Conservation (phyloP, 257 asterid genomes). For the Phtheirospermum japonicum region DNA sequence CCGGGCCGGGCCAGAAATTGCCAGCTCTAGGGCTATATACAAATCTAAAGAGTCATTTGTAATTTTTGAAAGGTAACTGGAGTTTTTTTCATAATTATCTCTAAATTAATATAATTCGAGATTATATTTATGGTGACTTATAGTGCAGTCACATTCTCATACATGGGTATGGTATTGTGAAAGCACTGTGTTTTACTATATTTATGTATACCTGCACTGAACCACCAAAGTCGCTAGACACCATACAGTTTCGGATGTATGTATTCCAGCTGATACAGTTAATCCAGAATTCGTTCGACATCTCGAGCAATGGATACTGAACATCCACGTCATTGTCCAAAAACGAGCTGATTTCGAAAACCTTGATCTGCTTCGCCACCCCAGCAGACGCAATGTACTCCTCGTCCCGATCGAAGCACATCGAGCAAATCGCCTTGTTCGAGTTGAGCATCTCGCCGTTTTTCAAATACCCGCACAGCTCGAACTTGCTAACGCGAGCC, state of each 20-base stretch:
- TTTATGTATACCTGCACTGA: slow-evolving; percentile 43
- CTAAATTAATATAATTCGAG: background rate
- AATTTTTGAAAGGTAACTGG: no score
- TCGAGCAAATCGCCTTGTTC: slow-evolving; percentile 46
- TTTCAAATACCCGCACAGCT: no score
- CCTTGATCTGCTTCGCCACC: slow-evolving; percentile 51
- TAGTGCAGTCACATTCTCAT: no score
- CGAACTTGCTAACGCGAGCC: no score
- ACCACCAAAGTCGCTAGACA: slow-evolving; percentile 53
- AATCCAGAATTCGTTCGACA: slow-evolving; percentile 42
- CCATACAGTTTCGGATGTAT: slow-evolving; percentile 48
- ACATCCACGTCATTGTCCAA: slow-evolving; percentile 38
- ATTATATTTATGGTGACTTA: no score
- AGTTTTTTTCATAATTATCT: no score
- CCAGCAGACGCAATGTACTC: slow-evolving; percentile 54
- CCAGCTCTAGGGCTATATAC: no score
- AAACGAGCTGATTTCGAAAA: slow-evolving; percentile 43
- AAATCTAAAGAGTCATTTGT: no score
- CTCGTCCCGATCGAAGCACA: slow-evolving; percentile 51
- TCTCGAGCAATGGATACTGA: slow-evolving; percentile 54
- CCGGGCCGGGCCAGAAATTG: no score
- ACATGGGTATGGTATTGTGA: no score
- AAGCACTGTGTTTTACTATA: no score
- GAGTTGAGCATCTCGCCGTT: no score
- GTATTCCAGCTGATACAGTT: slow-evolving; percentile 59